phyloP scores from a whole-genome alignment of 257 asterid genomes.

The Jacaranda mimosifolia region DNA sequence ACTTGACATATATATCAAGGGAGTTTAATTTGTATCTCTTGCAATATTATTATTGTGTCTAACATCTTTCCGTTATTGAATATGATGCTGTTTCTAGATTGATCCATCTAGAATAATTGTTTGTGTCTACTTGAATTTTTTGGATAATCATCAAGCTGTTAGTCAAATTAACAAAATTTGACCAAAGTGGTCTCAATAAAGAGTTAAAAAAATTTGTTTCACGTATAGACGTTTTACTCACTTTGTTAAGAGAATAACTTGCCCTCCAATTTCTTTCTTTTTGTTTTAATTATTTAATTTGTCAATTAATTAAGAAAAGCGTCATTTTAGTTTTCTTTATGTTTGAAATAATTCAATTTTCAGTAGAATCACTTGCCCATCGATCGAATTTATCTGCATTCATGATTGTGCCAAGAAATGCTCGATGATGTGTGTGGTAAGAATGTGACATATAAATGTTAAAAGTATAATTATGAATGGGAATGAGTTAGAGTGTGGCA shows the following conservation, averaged over 20 bases:
- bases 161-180: neutral
- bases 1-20: too few species aligned
- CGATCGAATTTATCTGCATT: too few species aligned
- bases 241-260: too few species aligned
- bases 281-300: too few species aligned
- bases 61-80: neutral
- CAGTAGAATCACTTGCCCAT: too few species aligned
- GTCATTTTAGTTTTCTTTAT: too few species aligned
- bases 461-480: neutral
- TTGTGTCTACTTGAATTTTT: slow-evolving; percentile 15
- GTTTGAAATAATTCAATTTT: too few species aligned
- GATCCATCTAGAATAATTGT: neutral
- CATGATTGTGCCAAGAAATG: neutral
- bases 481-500: slow-evolving; percentile 6
- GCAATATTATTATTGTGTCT: slow-evolving; percentile 28
- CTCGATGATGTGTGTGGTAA: neutral
- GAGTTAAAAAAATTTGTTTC: too few species aligned
- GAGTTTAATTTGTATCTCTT: too few species aligned
- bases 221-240: too few species aligned
- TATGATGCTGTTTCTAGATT: neutral
- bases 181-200: neutral
- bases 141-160: neutral
- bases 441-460: neutral
- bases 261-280: too few species aligned
- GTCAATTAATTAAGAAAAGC: too few species aligned